A percentile compares a stretch with the other conserved stretches of the same genome.
Evolutionary conservation across 352 stramenopile genomes (phyloP).

Genomic region (Saprolegnia parasitica): DNA sequence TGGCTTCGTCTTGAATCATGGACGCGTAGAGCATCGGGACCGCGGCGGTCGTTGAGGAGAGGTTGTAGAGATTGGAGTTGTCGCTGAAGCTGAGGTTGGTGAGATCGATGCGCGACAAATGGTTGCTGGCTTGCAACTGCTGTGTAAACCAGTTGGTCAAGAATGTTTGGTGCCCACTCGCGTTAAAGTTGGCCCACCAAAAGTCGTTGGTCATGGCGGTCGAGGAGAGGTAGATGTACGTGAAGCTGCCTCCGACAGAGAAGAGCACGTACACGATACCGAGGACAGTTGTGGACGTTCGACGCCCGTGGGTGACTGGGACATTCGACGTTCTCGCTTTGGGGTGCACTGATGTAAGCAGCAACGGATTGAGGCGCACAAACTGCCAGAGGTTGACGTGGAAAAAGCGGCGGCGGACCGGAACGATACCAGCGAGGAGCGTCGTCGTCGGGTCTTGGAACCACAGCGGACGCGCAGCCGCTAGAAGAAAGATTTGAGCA

Average conservation of each 20-base stretch:
- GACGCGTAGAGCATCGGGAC: constrained; percentile 1
- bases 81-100: not conserved
- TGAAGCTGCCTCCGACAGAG: not conserved
- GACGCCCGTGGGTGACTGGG: not conserved
- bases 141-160: constrained; percentile 1
- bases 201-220: constrained; percentile 21
- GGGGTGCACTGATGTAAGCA: no score
- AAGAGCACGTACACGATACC: not conserved
- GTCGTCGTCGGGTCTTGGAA: not conserved
- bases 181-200: constrained; percentile 28
- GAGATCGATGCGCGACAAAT: not conserved
- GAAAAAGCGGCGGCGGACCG: not conserved
- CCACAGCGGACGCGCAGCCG: not conserved
- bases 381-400: constrained; percentile 14
- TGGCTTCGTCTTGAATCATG: constrained; percentile 10
- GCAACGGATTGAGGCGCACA: no score
- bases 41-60: not conserved
- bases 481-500: not conserved
- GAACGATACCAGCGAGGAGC: constrained; percentile 6
- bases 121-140: not conserved
- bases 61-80: not conserved
- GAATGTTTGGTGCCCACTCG: constrained; percentile 19
- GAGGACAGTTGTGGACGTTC: not conserved
- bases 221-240: constrained; percentile 2
- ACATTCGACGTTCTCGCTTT: no score